Evolutionary conservation across 495 filamentous ascomycete species (phyloP).

Genomic region (Podospora comata): DNA sequence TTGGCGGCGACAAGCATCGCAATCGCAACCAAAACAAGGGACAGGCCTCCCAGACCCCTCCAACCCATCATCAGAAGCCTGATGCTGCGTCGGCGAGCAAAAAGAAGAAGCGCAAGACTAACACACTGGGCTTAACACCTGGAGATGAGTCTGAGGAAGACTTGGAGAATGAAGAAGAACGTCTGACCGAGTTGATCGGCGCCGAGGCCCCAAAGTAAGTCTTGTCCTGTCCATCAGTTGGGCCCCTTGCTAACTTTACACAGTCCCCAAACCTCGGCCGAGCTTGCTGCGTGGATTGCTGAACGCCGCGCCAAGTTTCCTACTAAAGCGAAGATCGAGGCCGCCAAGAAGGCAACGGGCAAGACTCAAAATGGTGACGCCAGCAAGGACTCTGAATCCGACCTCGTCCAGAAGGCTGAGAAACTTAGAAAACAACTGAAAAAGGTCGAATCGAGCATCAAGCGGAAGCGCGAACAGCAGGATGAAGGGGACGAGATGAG

Average conservation of each 20-base stretch:
- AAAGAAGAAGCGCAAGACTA: slow-evolving; percentile 76
- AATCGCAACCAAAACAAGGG: slow-evolving; percentile 37
- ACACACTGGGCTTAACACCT: slow-evolving; percentile 77
- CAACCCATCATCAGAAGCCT: slow-evolving; percentile 61
- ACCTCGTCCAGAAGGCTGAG: slow-evolving; percentile 46
- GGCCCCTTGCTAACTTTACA: slow-evolving; percentile 29
- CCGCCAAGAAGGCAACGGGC: slow-evolving; percentile 45
- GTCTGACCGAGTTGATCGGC: slow-evolving; percentile 60
- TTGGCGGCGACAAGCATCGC: slow-evolving; percentile 45
- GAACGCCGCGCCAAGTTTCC: slow-evolving; percentile 77
- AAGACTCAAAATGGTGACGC: slow-evolving; percentile 28
- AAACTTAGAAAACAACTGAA: slow-evolving; percentile 50
- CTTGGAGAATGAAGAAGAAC: slow-evolving; percentile 70
- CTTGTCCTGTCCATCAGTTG: slow-evolving; percentile 26
- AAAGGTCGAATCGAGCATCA: slow-evolving; percentile 53
- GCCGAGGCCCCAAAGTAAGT: slow-evolving; percentile 48
- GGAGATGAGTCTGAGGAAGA: slow-evolving; percentile 68
- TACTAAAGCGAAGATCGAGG: slow-evolving; percentile 60
- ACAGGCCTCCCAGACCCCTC: slow-evolving; percentile 33
- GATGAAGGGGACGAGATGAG: slow-evolving; percentile 58
- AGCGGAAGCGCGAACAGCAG: slow-evolving; percentile 55
- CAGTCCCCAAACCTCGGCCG: slow-evolving; percentile 50
- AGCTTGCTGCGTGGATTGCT: slow-evolving; percentile 74
- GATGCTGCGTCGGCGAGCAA: slow-evolving; percentile 54
- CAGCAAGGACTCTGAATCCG: slow-evolving; percentile 24